Base-by-base conservation (phyloP, 805 yeast species). In the Metschnikowia rubicola region DNA sequence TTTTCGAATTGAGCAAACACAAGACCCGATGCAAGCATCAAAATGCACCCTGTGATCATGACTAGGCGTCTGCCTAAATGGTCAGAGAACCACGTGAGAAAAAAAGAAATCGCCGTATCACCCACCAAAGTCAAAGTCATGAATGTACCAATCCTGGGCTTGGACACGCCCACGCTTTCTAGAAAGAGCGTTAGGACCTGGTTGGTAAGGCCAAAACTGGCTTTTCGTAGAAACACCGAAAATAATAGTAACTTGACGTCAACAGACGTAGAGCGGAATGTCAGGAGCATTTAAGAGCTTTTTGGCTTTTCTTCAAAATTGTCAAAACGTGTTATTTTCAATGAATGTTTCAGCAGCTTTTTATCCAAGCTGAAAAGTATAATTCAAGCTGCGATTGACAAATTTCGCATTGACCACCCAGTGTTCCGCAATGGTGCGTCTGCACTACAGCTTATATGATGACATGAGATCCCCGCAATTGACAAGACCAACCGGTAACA, bases 41-140 rank as follows among this genome's bases (percentile, higher is more conserved):
- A 67, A 1, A 81, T 40, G 0, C 88, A 68, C 0, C 96, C 94
- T 4, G 73, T 57, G 0, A 77, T 55, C 75, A 89, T 77, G 12
- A 88, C 85, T 17, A 66, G 57, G 36, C 90, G 68, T 39, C 92
- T 73, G 3, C 96, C 96, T 43, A 86, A 67, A 10, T 56, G 53
- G 56, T 86, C 91, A 1, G 96, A 88, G 59, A 84, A 74, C 86
- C 90, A 86, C 0, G 96, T 86, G 39, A 89, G 68, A 30, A 75
- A 44, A 58, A 83, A 84, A 6, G 95, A 86, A 15, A 89, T 71
- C 1, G 77, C 41, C 0, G 89, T 87, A 60, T 89, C 96, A 1
- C 96, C 96, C 3, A 84, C 63, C 57, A 89, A 68, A 0, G 96
- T 88, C 45, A 83, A 66, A 1, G 95, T 78, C 96, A 89, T 88